Base-by-base conservation (phyloP, 441 rosid genomes). In the Kokia cookei region DNA sequence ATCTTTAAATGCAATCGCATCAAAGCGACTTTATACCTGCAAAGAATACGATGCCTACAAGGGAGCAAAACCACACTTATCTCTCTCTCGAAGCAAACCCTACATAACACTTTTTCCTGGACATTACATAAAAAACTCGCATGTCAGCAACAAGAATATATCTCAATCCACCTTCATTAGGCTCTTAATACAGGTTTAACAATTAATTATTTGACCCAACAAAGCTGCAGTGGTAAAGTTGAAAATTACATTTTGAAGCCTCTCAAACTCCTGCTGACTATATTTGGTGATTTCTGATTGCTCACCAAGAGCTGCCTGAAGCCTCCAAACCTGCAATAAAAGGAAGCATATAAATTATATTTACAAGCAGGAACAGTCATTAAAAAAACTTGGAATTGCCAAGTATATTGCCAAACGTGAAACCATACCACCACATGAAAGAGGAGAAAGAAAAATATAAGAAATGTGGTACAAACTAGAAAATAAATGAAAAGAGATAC, bases 221-320 rank as follows among this genome's bases (percentile, higher is more conserved):
- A 11, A 50, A 65, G 40, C 47, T 22, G 62, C 22, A 50, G 14
- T 42, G 17, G 15, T 58, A 58, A 58, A 58, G 62, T 26, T 58
- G 60, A 76, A 65, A 58, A 51, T 84, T 91, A 96, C 99, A 77
- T 83, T 93, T 89, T 91, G 98, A 73, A 96, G 92, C 84, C 99
- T 91, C 81, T 96, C 97, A 77, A 76, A 96, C 85, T 93, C 97
- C 80, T 89, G 97, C 84, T 90, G 96, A 81, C 97, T 93, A 76
- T 82, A 91, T 77, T 87, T 91, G 27, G 94, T 92, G 74, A 93
- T 93, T 85, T 93, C 98, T 19, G 91, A 86, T 82, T 93, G 99
- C 88, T 93, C 98, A 45, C 99, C 97, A 47, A 96, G 92, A 80
- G 97, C 99, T 72, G 97, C 98, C 79, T 96, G 98, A 73, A 96